Conservation (phyloP, 345 rosid genomes). For the Melaleuca alternifolia region DNA sequence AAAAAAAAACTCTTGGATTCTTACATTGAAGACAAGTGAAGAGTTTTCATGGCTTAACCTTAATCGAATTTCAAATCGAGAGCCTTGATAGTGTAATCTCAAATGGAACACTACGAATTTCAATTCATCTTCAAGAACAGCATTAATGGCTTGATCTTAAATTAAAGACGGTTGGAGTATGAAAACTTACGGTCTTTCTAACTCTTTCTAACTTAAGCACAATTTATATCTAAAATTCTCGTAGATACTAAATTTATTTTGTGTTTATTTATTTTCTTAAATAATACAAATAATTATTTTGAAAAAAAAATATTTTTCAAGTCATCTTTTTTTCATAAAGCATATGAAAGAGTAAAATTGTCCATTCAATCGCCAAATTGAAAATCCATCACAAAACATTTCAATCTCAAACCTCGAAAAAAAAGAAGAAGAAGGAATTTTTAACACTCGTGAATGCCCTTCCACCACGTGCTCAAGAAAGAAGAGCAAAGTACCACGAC, state of each 20-base stretch:
- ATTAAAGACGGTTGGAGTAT: not conserved
- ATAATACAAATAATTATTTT: no score
- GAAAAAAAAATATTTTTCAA: not conserved
- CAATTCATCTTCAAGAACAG: no score
- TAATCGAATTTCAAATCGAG: not conserved
- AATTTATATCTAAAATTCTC: not conserved
- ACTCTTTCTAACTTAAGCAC: not conserved
- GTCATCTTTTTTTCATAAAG: not conserved
- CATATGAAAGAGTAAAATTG: not conserved
- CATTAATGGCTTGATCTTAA: no score
- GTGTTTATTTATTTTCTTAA: not conserved
- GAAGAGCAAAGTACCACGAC: not conserved
- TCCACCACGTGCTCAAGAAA: not conserved
- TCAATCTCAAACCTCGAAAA: not conserved
- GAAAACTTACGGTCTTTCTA: not conserved
- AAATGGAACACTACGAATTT: not conserved
- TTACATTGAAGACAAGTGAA: no score
- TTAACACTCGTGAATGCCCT: not conserved
- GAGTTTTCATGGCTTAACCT: no score
- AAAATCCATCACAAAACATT: not conserved
- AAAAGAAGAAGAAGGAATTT: not conserved
- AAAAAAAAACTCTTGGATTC: no score
- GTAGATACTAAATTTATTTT: fast-evolving
- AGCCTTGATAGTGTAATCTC: not conserved
- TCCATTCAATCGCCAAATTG: not conserved